Percentiles rank a stretch among this genome's conserved stretches.
Evolutionary conservation across 1,284 basidiomycete genomes (phyloP).

Genomic region (Trametes versicolor): DNA sequence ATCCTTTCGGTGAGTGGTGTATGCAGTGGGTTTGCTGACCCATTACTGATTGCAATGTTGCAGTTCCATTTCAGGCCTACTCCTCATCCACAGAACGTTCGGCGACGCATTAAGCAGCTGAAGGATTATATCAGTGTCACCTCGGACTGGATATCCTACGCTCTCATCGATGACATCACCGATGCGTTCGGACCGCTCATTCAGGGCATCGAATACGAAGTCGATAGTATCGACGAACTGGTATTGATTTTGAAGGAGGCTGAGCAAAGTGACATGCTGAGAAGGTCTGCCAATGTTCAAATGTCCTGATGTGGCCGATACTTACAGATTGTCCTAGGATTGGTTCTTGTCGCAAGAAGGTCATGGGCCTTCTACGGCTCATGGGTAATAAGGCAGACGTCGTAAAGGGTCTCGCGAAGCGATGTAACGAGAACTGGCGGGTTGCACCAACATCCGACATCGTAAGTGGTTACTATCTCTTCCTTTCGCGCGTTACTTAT

Average conservation of each 20-base stretch:
- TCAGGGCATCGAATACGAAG: constrained; percentile 99
- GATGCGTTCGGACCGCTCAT: constrained; percentile 99
- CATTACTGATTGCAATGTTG: neutral
- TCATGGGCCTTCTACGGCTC: constrained; percentile 94
- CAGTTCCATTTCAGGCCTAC: constrained; percentile 98
- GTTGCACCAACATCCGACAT: constrained; percentile 99
- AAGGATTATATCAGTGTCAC: constrained; percentile 99
- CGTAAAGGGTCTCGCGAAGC: constrained; percentile 97
- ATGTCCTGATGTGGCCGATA: neutral
- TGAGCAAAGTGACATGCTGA: constrained; percentile 84
- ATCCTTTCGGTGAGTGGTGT: constrained; percentile 80
- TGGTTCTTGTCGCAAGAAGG: constrained; percentile 98
- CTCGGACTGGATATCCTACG: constrained; percentile 99
- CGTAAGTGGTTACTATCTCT: constrained; percentile 56
- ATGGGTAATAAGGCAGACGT: constrained; percentile 99
- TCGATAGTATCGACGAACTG: constrained; percentile 98
- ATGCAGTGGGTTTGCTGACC: neutral
- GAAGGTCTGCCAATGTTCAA: constrained; percentile 51
- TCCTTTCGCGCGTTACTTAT: neutral
- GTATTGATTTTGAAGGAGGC: constrained; percentile 95
- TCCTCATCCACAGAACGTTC: constrained; percentile 97
- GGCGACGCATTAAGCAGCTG: constrained; percentile 97
- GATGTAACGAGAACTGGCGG: constrained; percentile 99
- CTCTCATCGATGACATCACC: constrained; percentile 99
- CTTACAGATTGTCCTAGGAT: constrained; percentile 65